Evolutionary conservation across 768 basidiomycete species (phyloP).

Genomic region (Boletales sp.): DNA sequence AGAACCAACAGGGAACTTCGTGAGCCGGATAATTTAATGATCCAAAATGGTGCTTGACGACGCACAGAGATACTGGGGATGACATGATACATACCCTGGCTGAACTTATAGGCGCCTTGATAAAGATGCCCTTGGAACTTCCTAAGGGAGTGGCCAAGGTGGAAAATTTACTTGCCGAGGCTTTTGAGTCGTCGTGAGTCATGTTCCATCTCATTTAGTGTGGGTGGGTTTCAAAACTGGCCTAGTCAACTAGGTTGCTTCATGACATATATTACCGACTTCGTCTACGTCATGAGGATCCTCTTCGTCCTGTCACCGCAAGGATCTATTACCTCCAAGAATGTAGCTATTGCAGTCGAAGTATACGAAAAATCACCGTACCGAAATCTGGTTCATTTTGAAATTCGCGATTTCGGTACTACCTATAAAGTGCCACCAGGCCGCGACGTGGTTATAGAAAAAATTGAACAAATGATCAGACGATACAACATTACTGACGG

Average conservation of each 20-base stretch:
- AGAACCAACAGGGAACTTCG: neutral
- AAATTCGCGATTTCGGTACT: neutral
- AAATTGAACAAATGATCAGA: neutral
- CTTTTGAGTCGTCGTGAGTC: neutral
- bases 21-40: neutral
- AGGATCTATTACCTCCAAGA: neutral
- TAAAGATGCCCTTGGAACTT: neutral
- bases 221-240: neutral
- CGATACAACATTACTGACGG: neutral
- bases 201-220: neutral
- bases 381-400: neutral
- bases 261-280: neutral
- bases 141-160: neutral
- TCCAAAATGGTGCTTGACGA: neutral
- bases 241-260: neutral
- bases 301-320: neutral
- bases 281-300: constrained; percentile 1
- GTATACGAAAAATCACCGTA: neutral
- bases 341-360: neutral
- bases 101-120: neutral
- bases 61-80: neutral
- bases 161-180: neutral
- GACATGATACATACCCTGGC: neutral
- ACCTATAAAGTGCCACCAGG: neutral
- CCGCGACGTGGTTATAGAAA: neutral